Evolutionary conservation across 495 filamentous ascomycete genomes (phyloP), one percentile per base, ranked within the genome.

Genomic region (Xylaria longipes): DNA sequence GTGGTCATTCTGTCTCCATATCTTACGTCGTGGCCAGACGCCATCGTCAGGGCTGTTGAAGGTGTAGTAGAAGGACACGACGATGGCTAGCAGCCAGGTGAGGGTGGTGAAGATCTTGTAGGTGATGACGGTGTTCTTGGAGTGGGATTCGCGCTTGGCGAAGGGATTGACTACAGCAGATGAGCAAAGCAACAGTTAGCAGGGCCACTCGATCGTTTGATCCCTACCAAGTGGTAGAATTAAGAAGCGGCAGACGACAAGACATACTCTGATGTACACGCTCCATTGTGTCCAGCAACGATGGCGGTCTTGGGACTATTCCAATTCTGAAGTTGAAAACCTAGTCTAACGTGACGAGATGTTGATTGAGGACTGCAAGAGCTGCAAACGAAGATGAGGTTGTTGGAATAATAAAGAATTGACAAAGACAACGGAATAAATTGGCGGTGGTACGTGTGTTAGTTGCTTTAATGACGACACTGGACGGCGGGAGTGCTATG

Each of bases 81-180:
- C 76, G 60, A 95, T 80, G 17, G 91, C 85, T 66, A 97, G 80
- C 43, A 91, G 78, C 91, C 92, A 97, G 9, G 91, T 89, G 45
- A 94, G 64, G 22, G 89, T 81, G 7, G 92, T 92, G 48, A 93
- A 78, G 74, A 93, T 77, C 72, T 91, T 92, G 84, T 95, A 86
- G 12, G 81, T 78, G 71, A 81, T 73, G 61, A 89, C 77, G 25
- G 88, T 81, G 65, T 81, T 80, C 22, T 81, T 72, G 73, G 80
- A 80, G 73, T 92, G 90, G 12, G 85, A 82, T 58, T 93, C 91
- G 39, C 87, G 87, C 77, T 83, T 88, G 52, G 86, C 82, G 78
- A 94, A 93, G 17, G 91, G 91, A 76, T 93, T 93, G 74, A 86
- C 89, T 87, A 71, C 29, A 46, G n/a, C 29, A 5, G 39, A n/a